phyloP scores from a whole-genome alignment of 2,329 filamentous ascomycete genomes.

The Colletotrichum ledebouriae region DNA sequence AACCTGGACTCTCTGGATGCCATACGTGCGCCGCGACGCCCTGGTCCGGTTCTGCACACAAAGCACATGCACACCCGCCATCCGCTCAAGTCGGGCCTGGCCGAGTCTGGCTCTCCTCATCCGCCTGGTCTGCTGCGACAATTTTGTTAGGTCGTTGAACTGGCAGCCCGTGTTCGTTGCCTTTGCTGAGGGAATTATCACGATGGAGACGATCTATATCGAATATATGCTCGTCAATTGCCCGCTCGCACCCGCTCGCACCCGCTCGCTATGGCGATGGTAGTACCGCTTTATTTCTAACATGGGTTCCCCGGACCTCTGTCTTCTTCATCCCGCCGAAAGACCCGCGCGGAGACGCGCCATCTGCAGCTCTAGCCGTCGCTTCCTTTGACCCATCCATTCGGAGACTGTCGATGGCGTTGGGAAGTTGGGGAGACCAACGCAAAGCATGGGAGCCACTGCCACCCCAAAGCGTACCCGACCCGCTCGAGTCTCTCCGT shows the following conservation, averaged over 20 bases:
- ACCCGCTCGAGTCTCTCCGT: too few relatives aligned
- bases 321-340: neutral
- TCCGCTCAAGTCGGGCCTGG: slow-evolving; percentile 6
- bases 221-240: neutral
- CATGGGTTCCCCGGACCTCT: too few relatives aligned
- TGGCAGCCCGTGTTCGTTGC: neutral
- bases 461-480: neutral
- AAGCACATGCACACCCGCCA: neutral
- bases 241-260: neutral
- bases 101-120: slow-evolving; percentile 12
- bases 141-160: neutral
- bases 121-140: slow-evolving; percentile 11
- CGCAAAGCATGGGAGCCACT: slow-evolving; percentile 16
- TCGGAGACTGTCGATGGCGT: slow-evolving; percentile 10
- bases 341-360: neutral
- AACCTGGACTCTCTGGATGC: neutral
- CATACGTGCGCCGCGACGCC: slow-evolving; percentile 4
- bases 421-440: slow-evolving; percentile 16
- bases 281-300: neutral
- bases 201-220: neutral
- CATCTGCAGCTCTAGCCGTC: neutral
- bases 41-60: slow-evolving; percentile 3
- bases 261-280: neutral
- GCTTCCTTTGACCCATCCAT: slow-evolving; percentile 10
- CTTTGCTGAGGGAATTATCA: neutral